Percentiles rank a stretch among this genome's conserved stretches.
These are phyloP conservation scores for Diaporthe sp. DNA, from an alignment of 2,329 filamentous ascomycete genomes.

Conservation along the genomic window DNA sequence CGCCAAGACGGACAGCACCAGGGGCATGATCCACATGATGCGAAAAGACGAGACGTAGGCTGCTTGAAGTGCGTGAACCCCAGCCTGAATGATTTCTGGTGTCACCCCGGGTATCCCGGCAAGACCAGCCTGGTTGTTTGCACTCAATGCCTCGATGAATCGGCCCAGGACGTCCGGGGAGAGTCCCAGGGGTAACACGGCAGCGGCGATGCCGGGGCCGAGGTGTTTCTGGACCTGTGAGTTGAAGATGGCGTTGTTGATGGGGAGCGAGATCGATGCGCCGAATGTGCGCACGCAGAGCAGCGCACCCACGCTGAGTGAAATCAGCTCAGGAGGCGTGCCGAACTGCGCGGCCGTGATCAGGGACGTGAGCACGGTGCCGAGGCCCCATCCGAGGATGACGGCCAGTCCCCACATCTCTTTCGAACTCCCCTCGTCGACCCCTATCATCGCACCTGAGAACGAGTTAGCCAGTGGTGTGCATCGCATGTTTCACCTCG, in stretches of 20 bases:
- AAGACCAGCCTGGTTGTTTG: background rate
- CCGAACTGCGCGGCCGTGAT: background rate
- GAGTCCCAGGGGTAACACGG: background rate
- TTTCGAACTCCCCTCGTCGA: background rate
- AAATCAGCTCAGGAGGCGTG: background rate
- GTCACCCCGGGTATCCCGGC: background rate
- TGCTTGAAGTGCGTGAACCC: background rate
- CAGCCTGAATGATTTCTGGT: background rate
- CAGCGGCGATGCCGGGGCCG: background rate
- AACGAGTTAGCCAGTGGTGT: background rate
- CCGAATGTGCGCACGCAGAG: background rate
- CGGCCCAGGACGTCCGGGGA: background rate
- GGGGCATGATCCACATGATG: background rate
- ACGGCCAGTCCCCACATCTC: conserved; percentile 2
- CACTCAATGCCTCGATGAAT: conserved; percentile 1
- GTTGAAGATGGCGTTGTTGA: conserved; percentile 15
- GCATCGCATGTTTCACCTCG: background rate
- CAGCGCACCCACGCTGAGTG: background rate
- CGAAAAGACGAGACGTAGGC: background rate
- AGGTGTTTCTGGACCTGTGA: background rate
- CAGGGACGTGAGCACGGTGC: background rate
- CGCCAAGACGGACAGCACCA: conserved; percentile 1
- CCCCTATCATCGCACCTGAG: conserved; percentile 9
- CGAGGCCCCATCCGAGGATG: background rate
- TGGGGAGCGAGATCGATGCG: background rate